A percentile compares a stretch with the other conserved stretches of the same genome.
Conservation (phyloP, 257 asterid species). For the Ajuga chamaepitys region DNA sequence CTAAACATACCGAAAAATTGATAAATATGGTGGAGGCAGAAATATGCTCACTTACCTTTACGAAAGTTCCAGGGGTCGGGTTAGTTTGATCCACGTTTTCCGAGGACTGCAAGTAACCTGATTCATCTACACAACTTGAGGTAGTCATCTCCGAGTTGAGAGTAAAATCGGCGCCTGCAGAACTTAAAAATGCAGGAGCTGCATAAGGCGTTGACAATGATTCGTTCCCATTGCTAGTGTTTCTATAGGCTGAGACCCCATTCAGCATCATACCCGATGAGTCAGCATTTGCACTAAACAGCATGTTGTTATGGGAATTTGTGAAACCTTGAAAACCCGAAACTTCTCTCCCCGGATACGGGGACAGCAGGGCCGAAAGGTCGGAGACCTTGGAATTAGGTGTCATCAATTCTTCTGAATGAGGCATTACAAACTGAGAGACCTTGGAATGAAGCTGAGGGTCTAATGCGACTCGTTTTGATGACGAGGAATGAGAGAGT, state of each 20-base stretch:
- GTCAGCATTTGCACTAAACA: conserved; percentile 50
- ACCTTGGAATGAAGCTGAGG: conserved; percentile 56
- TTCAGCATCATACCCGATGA: conserved; percentile 45
- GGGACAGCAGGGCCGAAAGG: conserved; percentile 52
- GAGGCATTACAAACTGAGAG: conserved; percentile 45
- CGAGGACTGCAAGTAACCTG: conserved; percentile 73
- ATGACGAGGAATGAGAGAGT: conserved; percentile 42
- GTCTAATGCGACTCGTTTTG: conserved; percentile 71
- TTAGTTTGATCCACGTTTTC: conserved; percentile 71
- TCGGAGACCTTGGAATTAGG: conserved; percentile 55
- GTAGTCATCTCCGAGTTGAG: conserved; percentile 60
- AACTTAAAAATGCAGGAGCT: conserved; percentile 39
- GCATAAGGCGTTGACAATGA: conserved; percentile 46
- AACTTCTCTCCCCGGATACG: conserved; percentile 61
- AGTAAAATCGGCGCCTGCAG: conserved; percentile 46
- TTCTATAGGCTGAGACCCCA: conserved; percentile 41
- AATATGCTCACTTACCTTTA: conserved; percentile 51
- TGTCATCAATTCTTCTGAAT: conserved; percentile 40
- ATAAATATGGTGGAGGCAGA: too few species aligned
- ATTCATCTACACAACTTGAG: conserved; percentile 80
- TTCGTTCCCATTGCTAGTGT: conserved; percentile 36
- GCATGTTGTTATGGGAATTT: conserved; percentile 42
- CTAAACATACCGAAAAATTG: too few species aligned
- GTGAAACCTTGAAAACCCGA: conserved; percentile 46
- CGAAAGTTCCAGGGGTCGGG: conserved; percentile 59